Evolutionary conservation across 768 basidiomycete genomes (phyloP), one percentile per base, ranked within the genome.

Genomic region (Pulveroboletus sp.): DNA sequence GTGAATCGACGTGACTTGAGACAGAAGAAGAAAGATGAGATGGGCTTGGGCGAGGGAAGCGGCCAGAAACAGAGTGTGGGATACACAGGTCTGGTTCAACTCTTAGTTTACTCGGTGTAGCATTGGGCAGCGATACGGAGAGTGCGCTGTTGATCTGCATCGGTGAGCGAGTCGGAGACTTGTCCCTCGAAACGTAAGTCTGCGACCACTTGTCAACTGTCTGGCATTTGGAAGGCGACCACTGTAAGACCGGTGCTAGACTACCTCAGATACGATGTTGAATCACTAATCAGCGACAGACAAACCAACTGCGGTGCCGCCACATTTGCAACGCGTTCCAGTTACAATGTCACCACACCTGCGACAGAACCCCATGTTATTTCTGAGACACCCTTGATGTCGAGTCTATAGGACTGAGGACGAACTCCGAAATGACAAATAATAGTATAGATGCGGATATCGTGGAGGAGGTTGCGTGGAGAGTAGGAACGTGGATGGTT

Each of bases 271-370:
- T 50, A 46, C 15, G 31, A 36, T 32, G 43, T 43, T 7, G 14
- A 21, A 33, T 43, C 39, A 50, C 38, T 35, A 14, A 47, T 53
- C 36, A 27, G 42, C 15, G 33, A 39, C 59, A 46, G 46, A 75
- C 89, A 60, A 63, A 91, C 89, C 89, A 47, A 88, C 89, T 47
- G 86, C 71, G 15, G 75, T 71, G 47, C 90, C 90, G 56, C 90
- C 89, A 66, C 89, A 93, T 67, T 79, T 84, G 68, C 88, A 91
- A 46, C 85, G 85, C 38, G 72, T 68, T 43, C 81, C 80, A 32
- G 74, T 63, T 30, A 91, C 88, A 51, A 93, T 89, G 55, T 91
- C 86, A 50, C 89, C 90, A 62, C 89, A 93, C 64, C 87, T 76
- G 51, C 86, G 78, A 71, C 90, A 93, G 61, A 92, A 92, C 21